Evolutionary conservation across 2,329 filamentous ascomycete genomes (phyloP).

Genomic region (Xylariaceae sp.): DNA sequence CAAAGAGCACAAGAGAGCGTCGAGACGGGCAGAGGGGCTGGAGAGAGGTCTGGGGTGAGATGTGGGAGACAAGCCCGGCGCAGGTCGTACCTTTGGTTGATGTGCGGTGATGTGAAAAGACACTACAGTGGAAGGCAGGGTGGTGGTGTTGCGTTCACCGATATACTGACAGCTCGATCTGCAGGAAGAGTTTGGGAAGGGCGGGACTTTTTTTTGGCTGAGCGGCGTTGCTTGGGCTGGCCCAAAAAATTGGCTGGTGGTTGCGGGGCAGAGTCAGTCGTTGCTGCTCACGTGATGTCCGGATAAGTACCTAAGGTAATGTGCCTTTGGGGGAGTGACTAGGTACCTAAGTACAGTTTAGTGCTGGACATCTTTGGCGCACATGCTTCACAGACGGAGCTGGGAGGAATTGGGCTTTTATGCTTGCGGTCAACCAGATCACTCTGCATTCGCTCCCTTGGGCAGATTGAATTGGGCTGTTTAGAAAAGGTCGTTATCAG

Average conservation of each 20-base stretch:
- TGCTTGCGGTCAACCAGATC: no score
- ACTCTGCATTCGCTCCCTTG: no score
- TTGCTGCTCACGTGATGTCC: neutral
- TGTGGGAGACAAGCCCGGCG: neutral
- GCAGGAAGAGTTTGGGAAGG: conserved; percentile 26
- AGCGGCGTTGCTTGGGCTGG: conserved; percentile 25
- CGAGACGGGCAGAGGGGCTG: neutral
- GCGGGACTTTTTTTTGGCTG: conserved; percentile 21
- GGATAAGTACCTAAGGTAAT: neutral
- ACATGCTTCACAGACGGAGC: no score
- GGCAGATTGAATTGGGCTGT: no score
- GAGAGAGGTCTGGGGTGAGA: neutral
- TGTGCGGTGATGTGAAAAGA: conserved; percentile 7
- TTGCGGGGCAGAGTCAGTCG: conserved; percentile 26
- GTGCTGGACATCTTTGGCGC: no score
- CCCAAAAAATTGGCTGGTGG: conserved; percentile 30
- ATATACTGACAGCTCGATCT: conserved; percentile 22
- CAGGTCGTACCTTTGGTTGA: neutral
- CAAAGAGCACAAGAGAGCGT: neutral
- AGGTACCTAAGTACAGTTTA: no score
- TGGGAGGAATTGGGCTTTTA: no score
- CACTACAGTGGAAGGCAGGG: conserved; percentile 10
- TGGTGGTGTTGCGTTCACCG: conserved; percentile 23
- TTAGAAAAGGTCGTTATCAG: no score
- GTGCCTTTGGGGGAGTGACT: no score